Evolutionary conservation across 768 basidiomycete species (phyloP).

Genomic region (Leccinum boreale): DNA sequence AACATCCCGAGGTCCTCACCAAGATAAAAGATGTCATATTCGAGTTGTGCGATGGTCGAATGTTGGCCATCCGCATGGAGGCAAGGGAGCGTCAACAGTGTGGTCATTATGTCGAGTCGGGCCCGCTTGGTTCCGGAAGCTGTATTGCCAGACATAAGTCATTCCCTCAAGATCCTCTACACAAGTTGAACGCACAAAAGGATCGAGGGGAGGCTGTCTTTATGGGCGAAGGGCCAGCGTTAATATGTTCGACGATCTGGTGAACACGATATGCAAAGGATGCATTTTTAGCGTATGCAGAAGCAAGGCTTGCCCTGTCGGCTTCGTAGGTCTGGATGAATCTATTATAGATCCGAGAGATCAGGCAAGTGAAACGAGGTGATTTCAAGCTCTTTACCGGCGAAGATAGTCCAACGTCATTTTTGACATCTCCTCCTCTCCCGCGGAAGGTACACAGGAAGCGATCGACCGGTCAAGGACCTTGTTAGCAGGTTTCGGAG

Average conservation of each 20-base stretch:
- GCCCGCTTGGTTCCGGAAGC: conserved; percentile 18
- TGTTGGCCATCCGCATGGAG: conserved; percentile 19
- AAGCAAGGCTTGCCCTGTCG: conserved; percentile 32
- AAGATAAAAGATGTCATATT: conserved; percentile 32
- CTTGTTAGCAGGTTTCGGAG: not conserved
- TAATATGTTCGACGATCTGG: not conserved
- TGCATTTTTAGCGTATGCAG: conserved; percentile 29
- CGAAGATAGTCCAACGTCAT: conserved; percentile 30
- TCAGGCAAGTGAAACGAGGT: conserved; percentile 3
- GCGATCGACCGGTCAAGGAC: not conserved
- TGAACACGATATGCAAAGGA: conserved; percentile 31
- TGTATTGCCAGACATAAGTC: conserved; percentile 2
- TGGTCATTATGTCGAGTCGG: conserved; percentile 28
- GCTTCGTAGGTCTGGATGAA: conserved; percentile 31
- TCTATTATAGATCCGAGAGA: conserved; percentile 12
- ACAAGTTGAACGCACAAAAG: conserved; percentile 15
- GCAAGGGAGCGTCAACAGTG: conserved; percentile 24
- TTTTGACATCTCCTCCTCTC: conserved; percentile 25
- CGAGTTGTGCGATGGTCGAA: conserved; percentile 9
- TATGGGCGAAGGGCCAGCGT: not conserved
- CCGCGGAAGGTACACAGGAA: conserved; percentile 1
- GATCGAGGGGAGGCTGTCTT: conserved; percentile 1
- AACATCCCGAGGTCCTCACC: conserved; percentile 28
- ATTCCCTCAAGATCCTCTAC: not conserved
- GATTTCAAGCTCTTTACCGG: conserved; percentile 18